A percentile compares a stretch with the other conserved stretches of the same genome.
Evolutionary conservation across 1,139 yeast genomes (phyloP).

Genomic region (Blastobotrys illinoisensis): DNA sequence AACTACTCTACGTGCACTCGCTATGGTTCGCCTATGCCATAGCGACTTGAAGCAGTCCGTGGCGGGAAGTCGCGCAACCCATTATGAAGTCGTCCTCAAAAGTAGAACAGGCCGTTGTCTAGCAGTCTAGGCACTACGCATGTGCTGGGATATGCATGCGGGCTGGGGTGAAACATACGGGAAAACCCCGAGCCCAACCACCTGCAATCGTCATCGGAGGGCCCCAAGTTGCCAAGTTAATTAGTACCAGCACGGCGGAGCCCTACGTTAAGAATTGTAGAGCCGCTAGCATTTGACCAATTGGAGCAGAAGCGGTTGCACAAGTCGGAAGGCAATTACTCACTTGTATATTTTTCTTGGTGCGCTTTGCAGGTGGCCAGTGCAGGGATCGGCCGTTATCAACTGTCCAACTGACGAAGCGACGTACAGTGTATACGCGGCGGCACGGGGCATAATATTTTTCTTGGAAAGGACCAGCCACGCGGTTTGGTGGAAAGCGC

Average conservation of each 20-base stretch:
- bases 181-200: not conserved
- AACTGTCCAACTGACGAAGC: not conserved
- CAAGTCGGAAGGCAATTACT: not conserved
- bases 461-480: not conserved
- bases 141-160: not conserved
- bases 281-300: not conserved
- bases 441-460: not conserved
- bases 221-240: not conserved
- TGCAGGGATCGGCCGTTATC: not conserved
- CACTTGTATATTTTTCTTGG: not conserved
- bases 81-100: not conserved
- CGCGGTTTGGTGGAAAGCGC: not conserved
- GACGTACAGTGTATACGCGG: not conserved
- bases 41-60: too few relatives aligned
- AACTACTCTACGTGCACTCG: not conserved
- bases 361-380: not conserved
- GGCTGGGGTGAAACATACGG: not conserved
- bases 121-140: not conserved
- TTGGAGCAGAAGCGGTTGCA: not conserved
- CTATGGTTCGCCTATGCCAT: not conserved
- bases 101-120: not conserved
- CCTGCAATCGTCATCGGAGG: not conserved
- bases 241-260: not conserved
- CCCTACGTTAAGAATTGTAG: not conserved
- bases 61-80: not conserved